These are phyloP conservation scores for Solanum medicagineum DNA, from an alignment of 257 asterid genomes.

Conservation along the genomic window DNA sequence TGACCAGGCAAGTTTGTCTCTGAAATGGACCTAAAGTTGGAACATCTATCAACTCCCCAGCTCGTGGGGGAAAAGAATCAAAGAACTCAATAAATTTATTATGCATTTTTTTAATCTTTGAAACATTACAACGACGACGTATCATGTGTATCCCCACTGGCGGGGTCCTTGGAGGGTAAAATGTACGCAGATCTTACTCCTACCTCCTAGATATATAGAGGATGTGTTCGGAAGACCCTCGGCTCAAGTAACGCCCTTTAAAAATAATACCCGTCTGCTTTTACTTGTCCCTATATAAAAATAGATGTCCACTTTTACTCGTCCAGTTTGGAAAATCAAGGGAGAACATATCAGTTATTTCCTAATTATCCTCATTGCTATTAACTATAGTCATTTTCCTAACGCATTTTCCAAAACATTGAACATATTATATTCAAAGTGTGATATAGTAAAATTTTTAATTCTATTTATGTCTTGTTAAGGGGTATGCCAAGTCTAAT, in stretches of 20 bases:
- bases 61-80: background rate
- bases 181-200: background rate
- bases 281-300: background rate
- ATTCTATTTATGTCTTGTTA: background rate
- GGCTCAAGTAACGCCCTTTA: background rate
- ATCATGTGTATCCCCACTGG: background rate
- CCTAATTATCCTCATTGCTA: background rate
- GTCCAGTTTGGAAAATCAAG: background rate
- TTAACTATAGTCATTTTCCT: background rate
- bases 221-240: background rate
- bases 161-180: background rate
- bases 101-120: background rate
- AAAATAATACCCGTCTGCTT: background rate
- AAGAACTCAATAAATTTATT: background rate
- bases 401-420: background rate
- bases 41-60: background rate
- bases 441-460: background rate
- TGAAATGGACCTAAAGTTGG: background rate
- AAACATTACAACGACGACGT: background rate
- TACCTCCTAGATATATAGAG: background rate
- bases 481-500: background rate
- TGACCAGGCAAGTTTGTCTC: constrained; percentile 55
- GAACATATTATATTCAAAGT: background rate
- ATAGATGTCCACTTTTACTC: background rate
- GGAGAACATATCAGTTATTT: background rate